These are phyloP conservation scores for Rhodamnia rubescens DNA, from an alignment of 345 rosid genomes.

Conservation along the genomic window DNA sequence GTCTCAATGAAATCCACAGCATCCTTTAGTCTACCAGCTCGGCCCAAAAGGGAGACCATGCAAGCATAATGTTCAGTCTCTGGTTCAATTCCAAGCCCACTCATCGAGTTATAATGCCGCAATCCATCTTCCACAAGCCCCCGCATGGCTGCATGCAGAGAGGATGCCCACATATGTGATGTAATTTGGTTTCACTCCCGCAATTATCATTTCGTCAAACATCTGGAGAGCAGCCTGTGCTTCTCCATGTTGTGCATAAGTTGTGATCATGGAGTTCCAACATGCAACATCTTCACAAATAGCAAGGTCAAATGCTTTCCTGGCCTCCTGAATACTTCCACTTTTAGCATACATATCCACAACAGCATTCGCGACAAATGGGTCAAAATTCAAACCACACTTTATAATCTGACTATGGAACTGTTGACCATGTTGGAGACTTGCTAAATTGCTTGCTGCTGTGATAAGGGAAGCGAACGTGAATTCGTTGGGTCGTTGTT, in stretches of 20 bases:
- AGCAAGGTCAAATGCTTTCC: slow-evolving; percentile 28
- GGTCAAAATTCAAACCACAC: slow-evolving; percentile 33
- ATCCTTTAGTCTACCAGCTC: slow-evolving; percentile 48
- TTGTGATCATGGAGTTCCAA: slow-evolving; percentile 66
- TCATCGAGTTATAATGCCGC: slow-evolving; percentile 36
- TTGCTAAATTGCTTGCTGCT: slow-evolving; percentile 53
- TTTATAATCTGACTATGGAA: slow-evolving; percentile 47
- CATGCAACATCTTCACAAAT: slow-evolving; percentile 38
- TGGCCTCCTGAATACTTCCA: slow-evolving; percentile 53
- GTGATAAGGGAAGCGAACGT: slow-evolving; percentile 57
- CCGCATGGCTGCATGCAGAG: slow-evolving; percentile 72
- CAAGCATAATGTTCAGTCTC: slow-evolving; percentile 65
- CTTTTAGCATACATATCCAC: slow-evolving; percentile 78
- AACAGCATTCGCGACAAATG: slow-evolving; percentile 45
- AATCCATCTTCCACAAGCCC: slow-evolving; percentile 58
- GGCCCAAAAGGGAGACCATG: slow-evolving; percentile 52
- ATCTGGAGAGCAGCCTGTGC: slow-evolving; percentile 39
- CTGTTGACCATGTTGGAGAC: slow-evolving; percentile 52
- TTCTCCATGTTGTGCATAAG: slow-evolving; percentile 67
- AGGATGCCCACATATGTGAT: slow-evolving; percentile 62
- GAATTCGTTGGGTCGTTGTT: slow-evolving; percentile 41
- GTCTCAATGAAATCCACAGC: slow-evolving; percentile 53
- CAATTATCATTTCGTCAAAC: slow-evolving; percentile 41
- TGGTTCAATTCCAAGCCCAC: slow-evolving; percentile 38
- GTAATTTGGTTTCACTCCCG: slow-evolving; percentile 50